Evolutionary conservation across 2,329 filamentous ascomycete species (phyloP).

Genomic region (Fusarium sacchari): DNA sequence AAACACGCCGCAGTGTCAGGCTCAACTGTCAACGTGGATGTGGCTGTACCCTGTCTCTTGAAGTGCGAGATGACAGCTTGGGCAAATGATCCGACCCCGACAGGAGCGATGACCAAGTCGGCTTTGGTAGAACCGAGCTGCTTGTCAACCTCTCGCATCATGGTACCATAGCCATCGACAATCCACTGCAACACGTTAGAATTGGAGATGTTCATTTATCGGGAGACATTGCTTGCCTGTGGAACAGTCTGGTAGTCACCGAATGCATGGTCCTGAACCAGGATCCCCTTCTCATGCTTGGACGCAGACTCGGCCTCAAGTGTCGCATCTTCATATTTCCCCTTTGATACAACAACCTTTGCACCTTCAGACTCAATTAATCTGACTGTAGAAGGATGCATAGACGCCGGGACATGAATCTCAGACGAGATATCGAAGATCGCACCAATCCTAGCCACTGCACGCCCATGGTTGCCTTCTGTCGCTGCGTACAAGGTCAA

Average conservation of each 20-base stretch:
- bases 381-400: constrained; percentile 63
- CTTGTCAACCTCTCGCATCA: constrained; percentile 73
- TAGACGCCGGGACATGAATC: constrained; percentile 71
- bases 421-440: constrained; percentile 64
- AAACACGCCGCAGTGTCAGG: constrained; percentile 72
- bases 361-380: constrained; percentile 72
- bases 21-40: constrained; percentile 72
- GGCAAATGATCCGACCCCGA: constrained; percentile 78
- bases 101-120: constrained; percentile 68
- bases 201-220: fast-evolving
- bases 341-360: constrained; percentile 62
- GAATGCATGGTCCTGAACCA: constrained; percentile 77
- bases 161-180: constrained; percentile 79
- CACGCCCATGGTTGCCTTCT: constrained; percentile 81
- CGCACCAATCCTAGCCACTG: constrained; percentile 74
- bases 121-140: constrained; percentile 58
- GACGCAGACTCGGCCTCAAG: constrained; percentile 57
- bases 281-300: constrained; percentile 55
- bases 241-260: constrained; percentile 74
- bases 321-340: constrained; percentile 73
- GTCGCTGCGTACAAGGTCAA: constrained; percentile 71
- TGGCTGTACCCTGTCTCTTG: constrained; percentile 55
- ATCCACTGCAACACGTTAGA: constrained; percentile 64
- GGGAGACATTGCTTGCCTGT: constrained; percentile 43
- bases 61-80: constrained; percentile 75